Evolutionary conservation across 768 basidiomycete species (phyloP), one percentile per base, ranked within the genome.

Genomic region (Termitomyces sp.): DNA sequence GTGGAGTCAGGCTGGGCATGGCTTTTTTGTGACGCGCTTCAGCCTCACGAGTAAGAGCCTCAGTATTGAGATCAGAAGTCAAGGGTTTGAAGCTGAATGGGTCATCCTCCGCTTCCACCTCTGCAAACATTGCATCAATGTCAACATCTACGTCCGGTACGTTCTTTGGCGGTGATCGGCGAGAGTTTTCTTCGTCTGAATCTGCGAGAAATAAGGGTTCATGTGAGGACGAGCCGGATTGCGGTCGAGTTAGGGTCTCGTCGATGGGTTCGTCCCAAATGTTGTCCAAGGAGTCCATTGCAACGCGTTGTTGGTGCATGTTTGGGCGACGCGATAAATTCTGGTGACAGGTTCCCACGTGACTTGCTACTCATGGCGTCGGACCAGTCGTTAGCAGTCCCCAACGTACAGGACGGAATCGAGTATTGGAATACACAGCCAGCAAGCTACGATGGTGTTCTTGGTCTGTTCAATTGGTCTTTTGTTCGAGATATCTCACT

Each of bases 391-490:
- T 44, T 33, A 40, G 54, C 46, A 24, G 73, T 76, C 51, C 86
- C 92, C 0, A 80, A 89, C 60, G 78, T 94, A 33, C 75, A 89
- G 60, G 84, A 88, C 40, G 92, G 96, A 16, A 85, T 98, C 48
- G 77, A 84, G 22, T 98, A 97, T 72, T 98, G 96, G 96, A 81
- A 80, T 22, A 78, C 78, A 1, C 91, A 94, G 65, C 87, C 90
- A 8, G 91, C 95, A 4, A 91, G 78, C 62, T 83, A 91, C 35
- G 87, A 97, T 68, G 94, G 96, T 50, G 96, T 98, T 9, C 83
- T 98, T 32, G 96, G 93, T 73, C 61, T 58, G 71, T n/a, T 15
- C 6, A 35, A 32, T 22, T 4, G 0, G 6, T 38, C 73, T 67
- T 76, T 38, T 6, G n/a, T 18, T 12, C 8, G 4, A 16, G 2